phyloP scores from a whole-genome alignment of 805 yeast species.

The Starmerella scarabaei region DNA sequence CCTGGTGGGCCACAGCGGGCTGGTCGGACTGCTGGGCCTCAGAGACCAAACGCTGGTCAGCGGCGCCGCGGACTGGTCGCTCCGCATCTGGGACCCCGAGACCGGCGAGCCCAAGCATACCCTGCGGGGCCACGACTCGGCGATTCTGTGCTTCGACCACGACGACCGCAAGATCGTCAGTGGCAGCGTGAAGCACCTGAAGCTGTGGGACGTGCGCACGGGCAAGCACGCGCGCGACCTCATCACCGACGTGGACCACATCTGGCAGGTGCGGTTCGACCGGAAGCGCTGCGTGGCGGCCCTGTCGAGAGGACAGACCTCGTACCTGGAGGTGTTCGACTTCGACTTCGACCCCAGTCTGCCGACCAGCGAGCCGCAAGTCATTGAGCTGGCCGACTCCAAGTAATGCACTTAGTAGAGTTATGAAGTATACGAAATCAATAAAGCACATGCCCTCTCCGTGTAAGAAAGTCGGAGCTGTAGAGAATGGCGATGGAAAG shows the following conservation, averaged over 20 bases:
- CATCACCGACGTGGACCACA: slow-evolving; percentile 63
- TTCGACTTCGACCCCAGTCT: slow-evolving; percentile 38
- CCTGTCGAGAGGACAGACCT: slow-evolving; percentile 55
- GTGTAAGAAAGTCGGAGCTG: too few species aligned
- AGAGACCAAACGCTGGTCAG: slow-evolving; percentile 68
- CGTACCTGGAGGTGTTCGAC: slow-evolving; percentile 75
- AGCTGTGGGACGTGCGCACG: slow-evolving; percentile 60
- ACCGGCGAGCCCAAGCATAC: slow-evolving; percentile 54
- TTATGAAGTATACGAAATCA: too few species aligned
- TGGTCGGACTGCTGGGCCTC: slow-evolving; percentile 77
- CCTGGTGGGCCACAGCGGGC: slow-evolving; percentile 74
- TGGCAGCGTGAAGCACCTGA: slow-evolving; percentile 78
- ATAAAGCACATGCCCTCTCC: too few species aligned
- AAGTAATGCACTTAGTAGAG: too few species aligned
- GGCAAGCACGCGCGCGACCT: slow-evolving; percentile 65
- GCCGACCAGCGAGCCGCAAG: too few species aligned
- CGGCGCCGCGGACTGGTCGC: slow-evolving; percentile 90
- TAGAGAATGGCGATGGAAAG: too few species aligned
- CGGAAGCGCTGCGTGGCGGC: slow-evolving; percentile 81
- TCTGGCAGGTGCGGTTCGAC: slow-evolving; percentile 91
- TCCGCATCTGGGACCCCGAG: slow-evolving; percentile 86
- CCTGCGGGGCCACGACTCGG: slow-evolving; percentile 62
- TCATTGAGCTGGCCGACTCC: too few species aligned
- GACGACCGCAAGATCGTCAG: slow-evolving; percentile 73
- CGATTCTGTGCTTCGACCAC: slow-evolving; percentile 88